phyloP scores from a whole-genome alignment of 116 monocot genomes.

The Iris pallida region DNA sequence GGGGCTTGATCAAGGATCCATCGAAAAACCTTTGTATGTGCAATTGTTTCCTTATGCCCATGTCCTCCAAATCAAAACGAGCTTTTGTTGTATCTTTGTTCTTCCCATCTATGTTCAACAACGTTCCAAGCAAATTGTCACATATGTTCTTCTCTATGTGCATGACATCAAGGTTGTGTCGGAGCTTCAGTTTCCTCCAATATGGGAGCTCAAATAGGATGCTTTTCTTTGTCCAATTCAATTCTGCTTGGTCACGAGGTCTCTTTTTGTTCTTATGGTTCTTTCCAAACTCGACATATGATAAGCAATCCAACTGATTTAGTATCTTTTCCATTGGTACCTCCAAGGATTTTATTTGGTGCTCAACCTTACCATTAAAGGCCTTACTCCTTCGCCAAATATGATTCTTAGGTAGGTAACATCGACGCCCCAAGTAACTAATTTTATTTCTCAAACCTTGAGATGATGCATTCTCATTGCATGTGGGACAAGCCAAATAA shows the following conservation, averaged over 20 bases:
- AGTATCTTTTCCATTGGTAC: background rate
- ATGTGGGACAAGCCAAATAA: background rate
- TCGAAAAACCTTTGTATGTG: background rate
- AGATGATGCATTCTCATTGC: background rate
- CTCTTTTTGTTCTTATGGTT: too few species aligned
- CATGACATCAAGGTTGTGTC: too few species aligned
- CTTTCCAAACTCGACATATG: background rate
- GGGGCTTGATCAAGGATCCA: background rate
- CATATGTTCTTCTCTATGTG: too few species aligned
- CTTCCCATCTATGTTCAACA: background rate
- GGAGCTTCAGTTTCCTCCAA: too few species aligned
- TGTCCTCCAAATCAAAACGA: background rate
- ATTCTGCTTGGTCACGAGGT: background rate
- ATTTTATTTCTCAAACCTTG: background rate
- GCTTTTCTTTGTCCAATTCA: conserved; percentile 2
- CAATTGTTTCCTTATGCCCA: background rate
- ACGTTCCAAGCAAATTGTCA: too few species aligned
- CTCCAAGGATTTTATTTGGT: background rate
- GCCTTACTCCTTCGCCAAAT: background rate
- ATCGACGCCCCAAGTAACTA: background rate
- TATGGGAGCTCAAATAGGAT: background rate
- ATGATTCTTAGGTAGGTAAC: background rate
- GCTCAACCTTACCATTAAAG: background rate
- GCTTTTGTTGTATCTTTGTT: background rate
- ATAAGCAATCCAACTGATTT: background rate